These are phyloP conservation scores for Kazachstania kunashirensis DNA, from an alignment of 805 yeast genomes.

Conservation along the genomic window DNA sequence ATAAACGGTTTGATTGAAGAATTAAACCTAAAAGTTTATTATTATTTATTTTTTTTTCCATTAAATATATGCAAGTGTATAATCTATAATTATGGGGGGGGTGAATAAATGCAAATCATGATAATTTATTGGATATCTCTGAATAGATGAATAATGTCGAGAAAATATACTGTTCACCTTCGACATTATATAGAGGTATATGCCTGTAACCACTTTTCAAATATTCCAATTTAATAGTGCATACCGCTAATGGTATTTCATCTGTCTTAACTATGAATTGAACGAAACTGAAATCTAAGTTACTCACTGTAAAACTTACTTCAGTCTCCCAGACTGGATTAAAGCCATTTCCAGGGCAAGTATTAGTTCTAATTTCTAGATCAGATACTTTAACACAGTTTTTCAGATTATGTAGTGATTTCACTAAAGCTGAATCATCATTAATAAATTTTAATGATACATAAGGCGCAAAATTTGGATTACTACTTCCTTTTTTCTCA, in stretches of 20 bases:
- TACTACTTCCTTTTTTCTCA: conserved; percentile 33
- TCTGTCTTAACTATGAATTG: conserved; percentile 42
- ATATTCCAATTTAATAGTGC: conserved; percentile 50
- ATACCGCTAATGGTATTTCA: conserved; percentile 42
- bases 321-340: conserved; percentile 73
- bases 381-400: conserved; percentile 16
- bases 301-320: conserved; percentile 34
- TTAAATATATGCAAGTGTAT: background rate
- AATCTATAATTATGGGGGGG: too few relatives aligned
- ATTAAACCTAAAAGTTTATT: too few relatives aligned
- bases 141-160: conserved; percentile 43
- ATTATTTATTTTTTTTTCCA: too few relatives aligned
- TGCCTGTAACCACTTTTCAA: conserved; percentile 76
- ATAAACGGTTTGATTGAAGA: too few relatives aligned
- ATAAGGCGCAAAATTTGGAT: conserved; percentile 16
- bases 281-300: conserved; percentile 43
- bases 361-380: conserved; percentile 17
- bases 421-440: conserved; percentile 8
- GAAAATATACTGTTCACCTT: conserved; percentile 69
- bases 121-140: background rate
- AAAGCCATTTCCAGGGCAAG: conserved; percentile 63
- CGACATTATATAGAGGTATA: conserved; percentile 60
- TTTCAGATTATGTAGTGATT: conserved; percentile 13
- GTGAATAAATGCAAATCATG: too few relatives aligned
- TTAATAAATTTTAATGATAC: conserved; percentile 18